Base-by-base conservation (phyloP, 768 basidiomycete species). In the Holtermannia corniformis region DNA sequence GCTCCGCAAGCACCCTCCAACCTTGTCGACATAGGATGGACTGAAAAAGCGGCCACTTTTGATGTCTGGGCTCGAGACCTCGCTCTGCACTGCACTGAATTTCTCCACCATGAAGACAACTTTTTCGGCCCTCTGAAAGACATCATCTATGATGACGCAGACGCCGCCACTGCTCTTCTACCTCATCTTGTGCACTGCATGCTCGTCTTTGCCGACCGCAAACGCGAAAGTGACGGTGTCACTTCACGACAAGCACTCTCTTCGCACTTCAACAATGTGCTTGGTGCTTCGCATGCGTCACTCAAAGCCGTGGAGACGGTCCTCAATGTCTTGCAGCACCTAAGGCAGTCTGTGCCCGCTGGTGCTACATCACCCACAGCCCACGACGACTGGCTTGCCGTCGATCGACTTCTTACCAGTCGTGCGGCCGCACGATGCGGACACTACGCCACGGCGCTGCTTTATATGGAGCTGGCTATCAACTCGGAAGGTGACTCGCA, bases 401-500 rank as follows among this genome's bases (percentile, higher is more conserved):
- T 96, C 41, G 82, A 93, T 58, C 87, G 79, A 63, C 65, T 79
- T 1, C 73, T 88, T 4, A 77, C 97, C 21, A 82, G 84, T 10
- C 75, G 75, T 56, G 84, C 81, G 28, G 86, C 92, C 2, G 81
- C 87, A 50, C 68, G 74, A 28, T 90, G 84, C 53, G 86, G 86
- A 0, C 82, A 87, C 5, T 95, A 87, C 67, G 89, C 89, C 3
- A 92, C 92, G 0, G 86, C 88, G 0, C 76, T 96, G 21, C 76
- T 97, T 23, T 93, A 92, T 67, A 75, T 95, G 27, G 93, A 97
- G 63, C 77, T 93, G 12, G 83, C 82, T 0, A 74, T 75, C 21
- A 68, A 67, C 45, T 74, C 79, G 55, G 45, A 70, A 11, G 49
- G 59, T 10, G 22, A 3, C 0, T 5, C 23, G 12, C 20, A 40